Evolutionary conservation across 805 yeast species (phyloP), one percentile per base, ranked within the genome.

Genomic region (Candida alai): DNA sequence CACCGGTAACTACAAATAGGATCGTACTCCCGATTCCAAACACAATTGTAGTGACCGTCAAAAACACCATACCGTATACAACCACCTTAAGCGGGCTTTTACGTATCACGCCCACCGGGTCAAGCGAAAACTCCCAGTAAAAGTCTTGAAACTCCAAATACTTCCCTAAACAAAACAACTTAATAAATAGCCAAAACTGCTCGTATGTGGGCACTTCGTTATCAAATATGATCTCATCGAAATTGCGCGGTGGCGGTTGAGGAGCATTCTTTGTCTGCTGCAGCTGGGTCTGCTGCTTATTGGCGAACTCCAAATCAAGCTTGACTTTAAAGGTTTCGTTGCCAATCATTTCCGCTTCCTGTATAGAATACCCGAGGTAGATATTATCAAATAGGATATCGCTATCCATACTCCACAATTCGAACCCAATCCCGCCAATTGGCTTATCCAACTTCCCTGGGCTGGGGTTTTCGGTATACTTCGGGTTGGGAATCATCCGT

Each of bases 381-480:
- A 88, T 76, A 61, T 88, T 85, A 56, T 86, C 86, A 54, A 88
- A 85, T 54, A 84, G 47, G 32, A 87, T 74, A 32, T 84, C 75
- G 27, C 70, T 68, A 43, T 84, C 80, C 80, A 88, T 82, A 30
- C 90, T 75, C 95, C 96, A 88, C 43, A 88, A 65, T 58, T 88
- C 97, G 51, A 89, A 84, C 6, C 95, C 96, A 28, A 87, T 48
- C 8, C 84, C 95, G 16, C 88, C 89, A 43, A 86, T 75, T 21
- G 79, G 75, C 17, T 32, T 20, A 45, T 76, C 80, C 38, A 81
- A 57, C 43, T 78, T 65, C 8, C 81, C 65, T 4, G 93, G 88
- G 4, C 48, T 61, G 0, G 35, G 32, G 49, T 80, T 86, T 46
- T 74, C 79, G 44, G 57, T 74, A 57, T 71, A 85, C 22, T 75